phyloP scores from a whole-genome alignment of 768 basidiomycete genomes.

The Amylocystis lapponica region DNA sequence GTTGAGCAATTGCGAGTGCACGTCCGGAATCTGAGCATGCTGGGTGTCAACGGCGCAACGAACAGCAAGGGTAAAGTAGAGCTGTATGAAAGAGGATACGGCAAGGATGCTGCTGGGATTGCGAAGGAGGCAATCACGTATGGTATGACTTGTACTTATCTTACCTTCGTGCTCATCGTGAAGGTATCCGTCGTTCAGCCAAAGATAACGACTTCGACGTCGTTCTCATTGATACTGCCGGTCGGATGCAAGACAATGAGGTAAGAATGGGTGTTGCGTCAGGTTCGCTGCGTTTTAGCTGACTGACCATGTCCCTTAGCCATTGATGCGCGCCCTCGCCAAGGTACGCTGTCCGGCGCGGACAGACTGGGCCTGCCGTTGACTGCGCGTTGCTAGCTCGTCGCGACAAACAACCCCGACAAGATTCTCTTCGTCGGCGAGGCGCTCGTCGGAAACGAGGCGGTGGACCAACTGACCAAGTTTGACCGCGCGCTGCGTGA shows the following conservation, averaged over 20 bases:
- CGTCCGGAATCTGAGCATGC: slow-evolving; percentile 87
- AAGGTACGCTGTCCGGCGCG: slow-evolving; percentile 46
- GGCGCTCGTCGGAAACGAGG: slow-evolving; percentile 97
- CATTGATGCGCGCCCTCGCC: slow-evolving; percentile 96
- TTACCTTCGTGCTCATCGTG: not conserved
- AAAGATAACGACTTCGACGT: slow-evolving; percentile 92
- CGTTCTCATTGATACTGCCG: slow-evolving; percentile 96
- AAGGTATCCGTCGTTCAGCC: slow-evolving; percentile 40
- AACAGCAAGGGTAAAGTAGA: slow-evolving; percentile 77
- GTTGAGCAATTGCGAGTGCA: slow-evolving; percentile 98
- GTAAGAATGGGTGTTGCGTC: slow-evolving; percentile 34
- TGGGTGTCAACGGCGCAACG: slow-evolving; percentile 62
- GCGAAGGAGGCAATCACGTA: slow-evolving; percentile 91
- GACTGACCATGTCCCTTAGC: slow-evolving; percentile 45
- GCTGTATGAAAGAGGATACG: slow-evolving; percentile 93
- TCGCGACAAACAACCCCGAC: slow-evolving; percentile 90
- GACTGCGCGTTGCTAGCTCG: too few species aligned
- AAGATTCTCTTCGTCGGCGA: slow-evolving; percentile 98
- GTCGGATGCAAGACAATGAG: slow-evolving; percentile 99
- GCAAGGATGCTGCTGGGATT: slow-evolving; percentile 98
- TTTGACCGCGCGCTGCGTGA: slow-evolving; percentile 93
- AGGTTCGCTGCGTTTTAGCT: not conserved
- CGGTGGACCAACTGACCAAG: slow-evolving; percentile 95
- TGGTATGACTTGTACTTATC: slow-evolving; percentile 42
- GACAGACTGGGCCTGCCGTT: too few species aligned